A percentile compares a stretch with the other conserved stretches of the same genome.
Conservation (phyloP, 495 filamentous ascomycete genomes). For the Wilcoxina mikolae region DNA sequence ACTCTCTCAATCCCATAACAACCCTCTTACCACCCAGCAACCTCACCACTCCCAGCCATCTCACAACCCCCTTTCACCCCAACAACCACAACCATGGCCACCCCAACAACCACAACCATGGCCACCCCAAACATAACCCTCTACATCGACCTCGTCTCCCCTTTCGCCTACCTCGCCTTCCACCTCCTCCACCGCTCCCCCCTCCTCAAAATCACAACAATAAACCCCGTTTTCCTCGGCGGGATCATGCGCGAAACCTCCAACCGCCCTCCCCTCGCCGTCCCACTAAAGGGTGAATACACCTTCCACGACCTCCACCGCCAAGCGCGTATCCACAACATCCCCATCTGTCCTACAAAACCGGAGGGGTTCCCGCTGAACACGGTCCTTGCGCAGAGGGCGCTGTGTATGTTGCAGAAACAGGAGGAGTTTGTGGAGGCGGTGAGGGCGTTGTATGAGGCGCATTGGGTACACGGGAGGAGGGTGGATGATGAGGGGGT, state of each 20-base stretch:
- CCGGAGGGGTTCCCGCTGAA: slow-evolving; percentile 31
- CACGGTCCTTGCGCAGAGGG: slow-evolving; percentile 2
- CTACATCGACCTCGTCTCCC: slow-evolving; percentile 44
- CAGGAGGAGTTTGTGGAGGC: neutral
- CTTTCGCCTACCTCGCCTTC: slow-evolving; percentile 45
- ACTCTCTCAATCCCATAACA: no score
- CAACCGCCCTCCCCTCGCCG: slow-evolving; percentile 59
- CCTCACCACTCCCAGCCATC: no score
- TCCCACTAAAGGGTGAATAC: slow-evolving; percentile 51
- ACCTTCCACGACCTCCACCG: slow-evolving; percentile 39
- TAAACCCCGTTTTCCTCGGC: slow-evolving; percentile 58
- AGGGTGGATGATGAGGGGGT: neutral
- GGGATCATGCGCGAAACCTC: slow-evolving; percentile 50
- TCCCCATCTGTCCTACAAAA: slow-evolving; percentile 32
- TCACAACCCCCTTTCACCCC: no score
- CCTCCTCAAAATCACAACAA: neutral
- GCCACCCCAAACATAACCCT: slow-evolving; percentile 37
- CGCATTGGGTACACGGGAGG: slow-evolving; percentile 1
- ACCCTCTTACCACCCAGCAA: no score
- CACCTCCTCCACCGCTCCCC: slow-evolving; percentile 30
- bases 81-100: neutral
- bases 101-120: slow-evolving; percentile 22
- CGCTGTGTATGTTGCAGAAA: neutral
- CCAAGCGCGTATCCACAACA: slow-evolving; percentile 41
- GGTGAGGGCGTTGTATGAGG: neutral